Evolutionary conservation across 163 green algal genomes (phyloP).

Genomic region (Prototheca wickerhamii): DNA sequence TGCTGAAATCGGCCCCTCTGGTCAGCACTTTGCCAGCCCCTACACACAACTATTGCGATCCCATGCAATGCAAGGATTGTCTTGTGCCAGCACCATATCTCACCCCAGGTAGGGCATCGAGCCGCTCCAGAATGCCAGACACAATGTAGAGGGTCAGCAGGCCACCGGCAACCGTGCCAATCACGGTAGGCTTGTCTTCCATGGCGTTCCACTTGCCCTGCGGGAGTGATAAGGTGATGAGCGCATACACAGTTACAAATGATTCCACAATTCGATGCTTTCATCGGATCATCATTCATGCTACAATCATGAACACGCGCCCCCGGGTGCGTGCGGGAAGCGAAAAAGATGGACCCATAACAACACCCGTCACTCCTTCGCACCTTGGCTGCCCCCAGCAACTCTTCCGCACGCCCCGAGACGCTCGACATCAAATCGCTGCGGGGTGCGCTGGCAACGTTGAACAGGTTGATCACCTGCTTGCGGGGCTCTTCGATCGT

Average conservation of each 20-base stretch:
- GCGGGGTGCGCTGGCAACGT: not conserved
- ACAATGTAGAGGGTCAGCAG: slow-evolving; percentile 39
- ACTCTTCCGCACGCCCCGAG: not conserved
- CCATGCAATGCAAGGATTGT: too few relatives aligned
- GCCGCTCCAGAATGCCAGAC: slow-evolving; percentile 13
- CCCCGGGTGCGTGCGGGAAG: too few relatives aligned
- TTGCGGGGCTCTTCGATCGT: not conserved
- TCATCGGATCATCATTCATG: too few relatives aligned
- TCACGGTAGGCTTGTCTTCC: slow-evolving; percentile 43
- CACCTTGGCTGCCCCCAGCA: not conserved
- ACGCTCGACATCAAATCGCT: not conserved
- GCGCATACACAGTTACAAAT: not conserved
- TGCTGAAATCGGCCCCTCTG: too few relatives aligned
- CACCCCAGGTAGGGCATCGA: slow-evolving; percentile 1
- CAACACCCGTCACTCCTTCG: not conserved
- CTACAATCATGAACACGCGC: too few relatives aligned
- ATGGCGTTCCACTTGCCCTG: slow-evolving; percentile 41
- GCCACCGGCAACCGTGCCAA: slow-evolving; percentile 29
- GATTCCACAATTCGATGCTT: too few relatives aligned
- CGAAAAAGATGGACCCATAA: too few relatives aligned
- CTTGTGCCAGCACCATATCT: too few relatives aligned
- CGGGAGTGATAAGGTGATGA: not conserved
- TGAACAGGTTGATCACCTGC: not conserved
- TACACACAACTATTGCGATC: too few relatives aligned
- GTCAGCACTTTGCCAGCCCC: too few relatives aligned